Evolutionary conservation across 1,284 basidiomycete species (phyloP).

Genomic region (Ganoderma resinaceum): DNA sequence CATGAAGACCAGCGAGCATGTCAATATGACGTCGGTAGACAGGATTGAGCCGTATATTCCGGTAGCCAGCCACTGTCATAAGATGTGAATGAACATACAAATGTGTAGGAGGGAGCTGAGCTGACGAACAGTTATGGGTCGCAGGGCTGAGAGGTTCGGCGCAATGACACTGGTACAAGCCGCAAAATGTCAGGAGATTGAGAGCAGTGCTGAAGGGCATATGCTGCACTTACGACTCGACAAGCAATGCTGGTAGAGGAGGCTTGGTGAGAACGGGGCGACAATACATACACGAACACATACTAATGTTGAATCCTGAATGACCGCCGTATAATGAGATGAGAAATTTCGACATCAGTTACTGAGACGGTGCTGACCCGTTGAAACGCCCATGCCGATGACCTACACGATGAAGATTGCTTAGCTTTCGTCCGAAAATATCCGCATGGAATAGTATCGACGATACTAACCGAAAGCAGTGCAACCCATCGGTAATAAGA

Average conservation of each 20-base stretch:
- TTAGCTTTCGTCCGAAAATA: background rate
- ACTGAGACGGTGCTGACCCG: background rate
- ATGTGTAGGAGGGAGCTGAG: background rate
- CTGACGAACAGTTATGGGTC: background rate
- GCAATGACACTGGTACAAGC: background rate
- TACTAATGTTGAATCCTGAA: background rate
- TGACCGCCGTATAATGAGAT: background rate
- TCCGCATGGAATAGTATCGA: background rate
- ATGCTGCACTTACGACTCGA: background rate
- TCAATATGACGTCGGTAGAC: background rate
- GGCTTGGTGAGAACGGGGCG: background rate
- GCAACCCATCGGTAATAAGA: background rate
- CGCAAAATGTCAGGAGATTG: too few species aligned
- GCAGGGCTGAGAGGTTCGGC: background rate
- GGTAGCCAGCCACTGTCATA: background rate
- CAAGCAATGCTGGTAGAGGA: background rate
- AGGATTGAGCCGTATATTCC: background rate
- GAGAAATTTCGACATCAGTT: background rate
- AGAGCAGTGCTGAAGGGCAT: too few species aligned
- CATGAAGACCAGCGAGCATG: background rate
- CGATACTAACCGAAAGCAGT: background rate
- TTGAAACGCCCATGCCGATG: background rate
- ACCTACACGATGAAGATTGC: background rate
- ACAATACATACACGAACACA: background rate
- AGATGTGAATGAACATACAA: background rate